Evolutionary conservation across 331 rosid genomes (phyloP), one percentile per base, ranked within the genome.

Genomic region (Malus hybrid): DNA sequence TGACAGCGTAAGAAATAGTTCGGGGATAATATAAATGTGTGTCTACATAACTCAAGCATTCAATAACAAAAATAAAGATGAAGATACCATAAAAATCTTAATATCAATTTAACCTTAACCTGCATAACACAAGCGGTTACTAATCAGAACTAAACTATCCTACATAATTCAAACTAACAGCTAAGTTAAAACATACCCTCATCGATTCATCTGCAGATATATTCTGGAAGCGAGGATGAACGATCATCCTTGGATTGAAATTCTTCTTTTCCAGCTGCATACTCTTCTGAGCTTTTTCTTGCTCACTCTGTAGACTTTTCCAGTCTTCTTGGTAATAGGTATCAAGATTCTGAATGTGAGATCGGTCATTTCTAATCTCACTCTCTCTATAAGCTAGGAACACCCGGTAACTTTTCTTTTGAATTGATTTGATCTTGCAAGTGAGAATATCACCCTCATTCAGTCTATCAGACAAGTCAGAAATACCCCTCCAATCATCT

Each of bases 151-250:
- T 9, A 63, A 28, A 28, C 10, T n/a, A 65, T 46, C 52, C 18
- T 46, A 46, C 52, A 46, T 46, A 46, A 46, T 46, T 46, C 16
- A 27, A 27, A 64, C 14, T 22, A 20, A 5, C 33, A 60, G 15
- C 65, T 7, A 7, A 57, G 24, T 14, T 48, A 78, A 42, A 81
- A 67, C 93, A 80, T 70, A 94, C 99, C 97, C 90, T 86, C 88
- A 86, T 86, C 54, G 96, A 96, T 86, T 90, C 93, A 66, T 94
- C 97, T 24, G 97, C 95, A 18, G 97, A 86, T 44, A 92, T 86
- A 83, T 94, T 94, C 82, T 94, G 97, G 82, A 94, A 94, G 31
- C 93, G 96, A 22, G 99, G 99, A 77, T 94, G 99, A 84, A 92
- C 93, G 69, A 94, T 94, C 97, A 92, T 92, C 84, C 99, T 92